A percentile compares a stretch with the other conserved stretches of the same genome.
These are phyloP conservation scores for Ophiostoma quercus DNA, from an alignment of 2,329 filamentous ascomycete species.

Conservation along the genomic window DNA sequence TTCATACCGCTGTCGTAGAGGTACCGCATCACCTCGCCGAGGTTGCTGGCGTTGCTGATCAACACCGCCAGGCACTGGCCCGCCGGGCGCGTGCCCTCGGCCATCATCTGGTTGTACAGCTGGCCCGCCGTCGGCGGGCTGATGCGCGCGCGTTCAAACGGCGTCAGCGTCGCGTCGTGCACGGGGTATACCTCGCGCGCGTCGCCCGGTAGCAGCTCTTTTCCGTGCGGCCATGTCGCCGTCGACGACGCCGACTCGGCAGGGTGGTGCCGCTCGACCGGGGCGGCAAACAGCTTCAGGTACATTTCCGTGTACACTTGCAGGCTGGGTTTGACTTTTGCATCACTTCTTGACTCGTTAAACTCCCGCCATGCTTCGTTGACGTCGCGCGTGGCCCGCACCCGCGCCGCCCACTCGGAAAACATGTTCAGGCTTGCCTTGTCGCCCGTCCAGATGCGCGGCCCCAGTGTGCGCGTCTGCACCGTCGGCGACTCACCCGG, in stretches of 20 bases:
- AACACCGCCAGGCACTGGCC: slow-evolving; percentile 51
- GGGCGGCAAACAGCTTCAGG: slow-evolving; percentile 46
- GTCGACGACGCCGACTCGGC: slow-evolving; percentile 10
- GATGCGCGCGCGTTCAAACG: slow-evolving; percentile 60
- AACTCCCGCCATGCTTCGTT: slow-evolving; percentile 57
- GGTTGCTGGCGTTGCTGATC: slow-evolving; percentile 46
- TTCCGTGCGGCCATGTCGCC: slow-evolving; percentile 13
- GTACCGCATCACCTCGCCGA: slow-evolving; percentile 46
- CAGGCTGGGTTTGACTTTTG: slow-evolving; percentile 34
- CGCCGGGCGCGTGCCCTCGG: slow-evolving; percentile 44
- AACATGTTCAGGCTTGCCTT: slow-evolving; percentile 36
- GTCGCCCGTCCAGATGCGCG: slow-evolving; percentile 32
- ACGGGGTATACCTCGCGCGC: slow-evolving; percentile 50
- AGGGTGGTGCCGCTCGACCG: slow-evolving; percentile 27
- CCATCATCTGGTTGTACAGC: slow-evolving; percentile 56
- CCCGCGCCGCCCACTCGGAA: slow-evolving; percentile 49
- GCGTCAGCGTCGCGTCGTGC: slow-evolving; percentile 53
- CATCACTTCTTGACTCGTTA: slow-evolving; percentile 21
- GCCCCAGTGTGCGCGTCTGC: slow-evolving; percentile 44
- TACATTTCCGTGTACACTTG: slow-evolving; percentile 57
- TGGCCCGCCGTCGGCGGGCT: slow-evolving; percentile 54
- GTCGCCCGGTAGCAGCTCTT: slow-evolving; percentile 52
- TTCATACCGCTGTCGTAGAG: slow-evolving; percentile 42
- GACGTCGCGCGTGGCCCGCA: slow-evolving; percentile 55
- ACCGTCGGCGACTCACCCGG: slow-evolving; percentile 52